Conservation (phyloP, 202 grass and related monocot species). For the Zoysia matrella region DNA sequence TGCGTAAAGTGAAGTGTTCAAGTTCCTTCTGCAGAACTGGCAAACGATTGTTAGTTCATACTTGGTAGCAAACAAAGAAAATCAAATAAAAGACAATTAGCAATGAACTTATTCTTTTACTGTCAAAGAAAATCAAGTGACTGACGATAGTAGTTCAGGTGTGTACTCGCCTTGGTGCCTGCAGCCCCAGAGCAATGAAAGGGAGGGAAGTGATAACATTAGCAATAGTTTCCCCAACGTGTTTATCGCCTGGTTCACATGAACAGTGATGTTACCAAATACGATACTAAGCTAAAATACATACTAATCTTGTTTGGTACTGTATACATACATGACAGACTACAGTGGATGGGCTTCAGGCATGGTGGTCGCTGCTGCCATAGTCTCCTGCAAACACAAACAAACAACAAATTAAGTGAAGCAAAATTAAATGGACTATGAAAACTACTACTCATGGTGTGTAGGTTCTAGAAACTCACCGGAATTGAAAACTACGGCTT, state of each 20-base stretch:
- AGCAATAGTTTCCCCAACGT: constrained; percentile 71
- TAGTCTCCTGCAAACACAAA: constrained; percentile 61
- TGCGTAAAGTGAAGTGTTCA: constrained; percentile 75
- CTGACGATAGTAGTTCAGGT: neutral
- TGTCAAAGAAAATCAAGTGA: neutral
- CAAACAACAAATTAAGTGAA: constrained; percentile 8
- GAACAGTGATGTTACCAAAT: constrained; percentile 8
- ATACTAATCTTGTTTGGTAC: neutral
- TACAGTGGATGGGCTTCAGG: constrained; percentile 79
- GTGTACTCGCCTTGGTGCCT: constrained; percentile 69
- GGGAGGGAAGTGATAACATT: constrained; percentile 91
- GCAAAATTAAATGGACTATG: neutral
- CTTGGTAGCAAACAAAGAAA: constrained; percentile 15
- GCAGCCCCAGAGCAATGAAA: constrained; percentile 81
- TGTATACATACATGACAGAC: constrained; percentile 67
- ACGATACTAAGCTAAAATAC: neutral
- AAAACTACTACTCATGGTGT: neutral
- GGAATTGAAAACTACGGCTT: constrained; percentile 61
- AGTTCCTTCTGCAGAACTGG: constrained; percentile 86
- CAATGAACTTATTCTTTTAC: neutral
- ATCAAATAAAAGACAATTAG: constrained; percentile 5
- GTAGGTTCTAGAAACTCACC: constrained; percentile 35
- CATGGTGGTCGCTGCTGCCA: constrained; percentile 84
- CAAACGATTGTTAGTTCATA: constrained; percentile 62
- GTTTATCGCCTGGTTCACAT: constrained; percentile 60